Percentiles rank a stretch among this genome's conserved stretches.
These are phyloP conservation scores for Glycyrrhiza uralensis DNA, from an alignment of 306 rosid genomes.

Conservation along the genomic window DNA sequence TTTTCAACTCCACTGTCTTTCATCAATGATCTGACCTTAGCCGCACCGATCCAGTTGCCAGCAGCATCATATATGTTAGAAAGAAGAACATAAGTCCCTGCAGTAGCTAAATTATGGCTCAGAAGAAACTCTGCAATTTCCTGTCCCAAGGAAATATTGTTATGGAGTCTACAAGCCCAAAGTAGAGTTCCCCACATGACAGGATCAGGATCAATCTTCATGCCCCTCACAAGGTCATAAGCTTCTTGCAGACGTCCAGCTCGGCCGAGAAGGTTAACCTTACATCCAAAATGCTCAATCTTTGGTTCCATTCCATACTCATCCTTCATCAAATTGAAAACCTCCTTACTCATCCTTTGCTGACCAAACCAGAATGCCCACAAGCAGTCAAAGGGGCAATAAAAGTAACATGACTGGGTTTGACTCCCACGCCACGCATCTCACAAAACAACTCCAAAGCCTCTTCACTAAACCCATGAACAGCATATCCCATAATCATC, in stretches of 20 bases:
- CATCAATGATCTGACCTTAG: slow-evolving; percentile 69
- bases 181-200: slow-evolving; percentile 81
- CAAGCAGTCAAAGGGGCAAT: slow-evolving; percentile 68
- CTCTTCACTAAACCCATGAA: slow-evolving; percentile 64
- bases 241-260: slow-evolving; percentile 72
- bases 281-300: slow-evolving; percentile 80
- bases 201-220: slow-evolving; percentile 64
- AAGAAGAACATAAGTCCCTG: slow-evolving; percentile 78
- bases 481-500: slow-evolving; percentile 67
- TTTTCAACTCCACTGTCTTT: slow-evolving; percentile 64
- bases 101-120: slow-evolving; percentile 51
- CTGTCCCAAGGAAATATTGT: slow-evolving; percentile 56
- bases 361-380: slow-evolving; percentile 66
- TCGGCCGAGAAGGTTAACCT: slow-evolving; percentile 77
- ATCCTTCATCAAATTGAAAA: slow-evolving; percentile 58
- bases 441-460: slow-evolving; percentile 58
- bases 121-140: slow-evolving; percentile 67
- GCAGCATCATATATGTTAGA: slow-evolving; percentile 74
- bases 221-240: slow-evolving; percentile 56
- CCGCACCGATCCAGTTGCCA: slow-evolving; percentile 74
- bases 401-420: slow-evolving; percentile 60
- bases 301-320: slow-evolving; percentile 50
- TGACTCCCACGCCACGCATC: slow-evolving; percentile 44
- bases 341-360: slow-evolving; percentile 50
- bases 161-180: slow-evolving; percentile 76